Conservation (phyloP, 495 filamentous ascomycete species). For the Penicillium tannophilum region DNA sequence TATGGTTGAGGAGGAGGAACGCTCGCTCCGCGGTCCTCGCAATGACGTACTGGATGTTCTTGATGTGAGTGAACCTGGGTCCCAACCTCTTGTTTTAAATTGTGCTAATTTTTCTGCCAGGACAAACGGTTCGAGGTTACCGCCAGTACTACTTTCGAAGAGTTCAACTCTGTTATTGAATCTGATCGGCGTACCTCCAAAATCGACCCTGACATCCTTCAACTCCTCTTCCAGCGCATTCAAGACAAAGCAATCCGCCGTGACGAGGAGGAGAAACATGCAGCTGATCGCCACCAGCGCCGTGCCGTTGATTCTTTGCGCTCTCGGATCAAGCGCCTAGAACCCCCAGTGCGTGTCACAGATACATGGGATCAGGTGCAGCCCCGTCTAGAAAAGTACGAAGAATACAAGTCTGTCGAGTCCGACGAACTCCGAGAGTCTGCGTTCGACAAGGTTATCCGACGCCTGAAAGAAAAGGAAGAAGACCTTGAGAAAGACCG, state of each 20-base stretch:
- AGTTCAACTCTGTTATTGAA: constrained; percentile 76
- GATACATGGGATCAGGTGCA: constrained; percentile 89
- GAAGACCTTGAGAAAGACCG: constrained; percentile 81
- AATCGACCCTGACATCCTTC: constrained; percentile 73
- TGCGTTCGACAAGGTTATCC: constrained; percentile 92
- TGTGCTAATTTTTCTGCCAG: constrained; percentile 42
- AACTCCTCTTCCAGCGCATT: constrained; percentile 81
- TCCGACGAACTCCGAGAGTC: constrained; percentile 78
- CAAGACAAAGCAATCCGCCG: constrained; percentile 77
- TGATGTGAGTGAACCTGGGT: constrained; percentile 60
- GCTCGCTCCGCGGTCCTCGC: constrained; percentile 73
- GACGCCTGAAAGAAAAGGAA: constrained; percentile 86
- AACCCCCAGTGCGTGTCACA: constrained; percentile 73
- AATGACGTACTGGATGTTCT: constrained; percentile 89
- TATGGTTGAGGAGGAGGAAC: constrained; percentile 89
- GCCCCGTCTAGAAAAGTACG: constrained; percentile 71
- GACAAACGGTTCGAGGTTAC: constrained; percentile 91
- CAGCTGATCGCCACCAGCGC: constrained; percentile 82
- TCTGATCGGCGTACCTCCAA: constrained; percentile 83
- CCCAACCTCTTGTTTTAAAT: background rate
- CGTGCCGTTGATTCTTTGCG: constrained; percentile 83
- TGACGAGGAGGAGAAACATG: constrained; percentile 80
- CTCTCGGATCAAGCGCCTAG: constrained; percentile 84
- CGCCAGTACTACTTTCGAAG: constrained; percentile 80
- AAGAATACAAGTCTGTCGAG: constrained; percentile 81